These are phyloP conservation scores for Nannochloropsis gaditana DNA, from an alignment of 108 stramenopile species.

Conservation along the genomic window DNA sequence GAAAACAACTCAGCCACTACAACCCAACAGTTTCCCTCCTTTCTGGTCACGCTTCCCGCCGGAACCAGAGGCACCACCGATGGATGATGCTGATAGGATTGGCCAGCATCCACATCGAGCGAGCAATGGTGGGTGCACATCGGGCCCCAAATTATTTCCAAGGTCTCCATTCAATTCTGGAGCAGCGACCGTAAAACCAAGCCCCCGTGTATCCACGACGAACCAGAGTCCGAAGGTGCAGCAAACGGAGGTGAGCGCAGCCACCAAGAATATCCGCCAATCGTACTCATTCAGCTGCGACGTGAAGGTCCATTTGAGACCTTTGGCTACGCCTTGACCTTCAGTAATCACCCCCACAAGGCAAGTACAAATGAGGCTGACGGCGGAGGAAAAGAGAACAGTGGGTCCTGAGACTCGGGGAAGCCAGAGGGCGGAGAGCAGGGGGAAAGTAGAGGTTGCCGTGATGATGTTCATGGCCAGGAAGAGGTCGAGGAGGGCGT, in stretches of 20 bases:
- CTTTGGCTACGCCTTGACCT: background rate
- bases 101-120: background rate
- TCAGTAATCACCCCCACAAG: background rate
- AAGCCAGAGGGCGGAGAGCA: conserved; percentile 3
- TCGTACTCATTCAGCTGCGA: conserved; percentile 1
- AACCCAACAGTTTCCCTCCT: too few species aligned
- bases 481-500: background rate
- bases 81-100: too few species aligned
- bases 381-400: background rate
- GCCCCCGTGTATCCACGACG: background rate
- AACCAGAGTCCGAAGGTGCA: background rate
- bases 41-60: too few species aligned
- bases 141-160: background rate
- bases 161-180: background rate
- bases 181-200: background rate
- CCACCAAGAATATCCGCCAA: conserved; percentile 8
- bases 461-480: conserved; percentile 6
- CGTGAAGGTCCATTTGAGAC: background rate
- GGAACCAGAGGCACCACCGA: too few species aligned
- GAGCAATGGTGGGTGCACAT: background rate
- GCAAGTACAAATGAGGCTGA: background rate
- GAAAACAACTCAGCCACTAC: too few species aligned
- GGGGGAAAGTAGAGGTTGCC: conserved; percentile 8
- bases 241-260: background rate
- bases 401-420: background rate